Evolutionary conservation across 169 alveolate species (phyloP), one percentile per base, ranked within the genome.

Genomic region (Amoebophrya sp.): DNA sequence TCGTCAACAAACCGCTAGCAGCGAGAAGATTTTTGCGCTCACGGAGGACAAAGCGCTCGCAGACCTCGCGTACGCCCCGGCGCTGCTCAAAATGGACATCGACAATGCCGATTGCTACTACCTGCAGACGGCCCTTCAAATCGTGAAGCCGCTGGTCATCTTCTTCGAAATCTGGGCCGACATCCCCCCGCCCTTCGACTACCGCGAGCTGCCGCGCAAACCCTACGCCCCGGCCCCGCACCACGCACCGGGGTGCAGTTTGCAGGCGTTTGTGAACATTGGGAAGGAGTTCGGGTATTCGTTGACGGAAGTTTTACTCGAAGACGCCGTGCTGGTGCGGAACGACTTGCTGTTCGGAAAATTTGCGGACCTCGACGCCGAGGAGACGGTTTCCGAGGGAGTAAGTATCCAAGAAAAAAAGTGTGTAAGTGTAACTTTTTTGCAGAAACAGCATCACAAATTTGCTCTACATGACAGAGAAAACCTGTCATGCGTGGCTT

Each of bases 101-200:
- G 83, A 66, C 83, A 66, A 66, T 25, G 83, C 83, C 32, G 83
- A 66, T 25, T 66, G 83, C 32, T 7, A 2, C 29, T 66, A 66
- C 35, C 0, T 66, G 35, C 32, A 66, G 39, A 2, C 35, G 32
- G 83, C 83, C 35, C 83, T 66, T 2, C 38, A 25, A 7, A 25
- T 66, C 32, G 83, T 66, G 39, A 18, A 25, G 35, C 83, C 83
- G 39, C 35, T 66, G 35, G 83, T 66, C 35, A 66, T 66, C 18
- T 66, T 66, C 35, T 66, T 66, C 83, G 83, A 66, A 25, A 66
- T 66, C 35, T 18, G 29, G 39, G 83, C 83, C 38, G 83, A 66
- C 83, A 66, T 66, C 83, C 83, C 83, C 32, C 83, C 83, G 35
- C 83, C 83, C 38, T 66, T 66, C 35, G 83, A 66, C 83, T 66